A percentile compares a stretch with the other conserved stretches of the same genome.
These are phyloP conservation scores for Backusella luteola DNA, from an alignment of 192 early-diverging fungal genomes.

Conservation along the genomic window DNA sequence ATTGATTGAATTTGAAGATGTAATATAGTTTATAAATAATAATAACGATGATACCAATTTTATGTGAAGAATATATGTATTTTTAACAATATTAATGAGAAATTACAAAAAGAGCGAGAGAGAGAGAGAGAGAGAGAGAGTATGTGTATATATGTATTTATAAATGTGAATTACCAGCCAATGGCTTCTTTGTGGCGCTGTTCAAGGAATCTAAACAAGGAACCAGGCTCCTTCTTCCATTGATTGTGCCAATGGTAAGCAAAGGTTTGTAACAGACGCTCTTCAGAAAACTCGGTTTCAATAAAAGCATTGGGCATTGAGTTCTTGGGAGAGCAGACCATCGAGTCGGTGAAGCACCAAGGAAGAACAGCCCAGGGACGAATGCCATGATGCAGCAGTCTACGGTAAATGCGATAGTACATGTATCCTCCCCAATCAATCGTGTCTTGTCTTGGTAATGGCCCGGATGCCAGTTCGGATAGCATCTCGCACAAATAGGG, in stretches of 20 bases:
- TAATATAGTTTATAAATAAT: background rate
- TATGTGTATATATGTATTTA: no score
- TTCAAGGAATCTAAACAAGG: constrained; percentile 40
- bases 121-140: background rate
- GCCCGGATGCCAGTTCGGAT: constrained; percentile 36
- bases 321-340: constrained; percentile 36
- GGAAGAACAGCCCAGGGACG: constrained; percentile 39
- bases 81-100: background rate
- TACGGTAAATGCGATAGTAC: constrained; percentile 39
- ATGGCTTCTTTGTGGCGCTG: constrained; percentile 23
- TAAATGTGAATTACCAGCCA: constrained; percentile 18
- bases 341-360: constrained; percentile 47
- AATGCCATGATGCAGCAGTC: constrained; percentile 36
- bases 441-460: constrained; percentile 31
- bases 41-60: background rate
- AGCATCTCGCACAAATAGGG: constrained; percentile 48
- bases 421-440: constrained; percentile 44
- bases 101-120: background rate
- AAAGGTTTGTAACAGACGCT: constrained; percentile 37
- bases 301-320: constrained; percentile 46
- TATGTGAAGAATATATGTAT: background rate
- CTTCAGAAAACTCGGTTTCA: constrained; percentile 32
- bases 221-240: constrained; percentile 42
- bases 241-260: constrained; percentile 50
- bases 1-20: constrained; percentile 62